Evolutionary conservation across 345 rosid species (phyloP).

Genomic region (Pelargonium nanum): DNA sequence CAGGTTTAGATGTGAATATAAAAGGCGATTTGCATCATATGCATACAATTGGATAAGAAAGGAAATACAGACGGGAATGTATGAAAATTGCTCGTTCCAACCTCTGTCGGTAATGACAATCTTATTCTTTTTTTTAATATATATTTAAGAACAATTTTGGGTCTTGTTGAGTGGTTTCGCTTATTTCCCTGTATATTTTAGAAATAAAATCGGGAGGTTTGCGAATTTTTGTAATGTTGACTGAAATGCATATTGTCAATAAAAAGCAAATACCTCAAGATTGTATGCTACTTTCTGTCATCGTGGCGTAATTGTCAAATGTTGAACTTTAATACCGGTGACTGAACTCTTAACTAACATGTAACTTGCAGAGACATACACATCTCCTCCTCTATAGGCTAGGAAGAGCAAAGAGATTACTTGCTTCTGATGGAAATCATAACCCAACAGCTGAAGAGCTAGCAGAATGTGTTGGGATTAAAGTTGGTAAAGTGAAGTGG

Average conservation of each 20-base stretch:
- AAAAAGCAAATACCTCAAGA: neutral
- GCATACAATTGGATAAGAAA: slow-evolving; percentile 95
- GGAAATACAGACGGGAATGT: slow-evolving; percentile 55
- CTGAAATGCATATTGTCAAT: neutral
- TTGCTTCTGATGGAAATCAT: slow-evolving; percentile 40
- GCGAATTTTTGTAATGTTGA: neutral
- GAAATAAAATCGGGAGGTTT: too few relatives aligned
- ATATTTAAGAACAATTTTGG: neutral
- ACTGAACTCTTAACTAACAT: slow-evolving; percentile 3
- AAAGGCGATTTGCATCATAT: slow-evolving; percentile 72
- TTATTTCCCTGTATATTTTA: too few relatives aligned
- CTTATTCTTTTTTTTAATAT: slow-evolving; percentile 3
- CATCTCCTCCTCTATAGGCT: slow-evolving; percentile 46
- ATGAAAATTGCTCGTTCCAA: slow-evolving; percentile 65
- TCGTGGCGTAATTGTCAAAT: neutral
- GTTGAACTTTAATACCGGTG: neutral
- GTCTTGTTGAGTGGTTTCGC: too few relatives aligned
- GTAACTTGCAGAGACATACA: slow-evolving; percentile 43
- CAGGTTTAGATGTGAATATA: slow-evolving; percentile 71
- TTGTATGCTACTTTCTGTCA: neutral
- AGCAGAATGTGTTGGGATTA: slow-evolving; percentile 58
- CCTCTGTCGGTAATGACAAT: slow-evolving; percentile 63
- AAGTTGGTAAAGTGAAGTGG: slow-evolving; percentile 48
- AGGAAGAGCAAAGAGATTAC: slow-evolving; percentile 50
- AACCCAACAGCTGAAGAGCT: slow-evolving; percentile 50